Percentiles rank a stretch among this genome's conserved stretches.
These are phyloP conservation scores for Claviceps digitariae DNA, from an alignment of 2,329 filamentous ascomycete genomes.

Conservation along the genomic window DNA sequence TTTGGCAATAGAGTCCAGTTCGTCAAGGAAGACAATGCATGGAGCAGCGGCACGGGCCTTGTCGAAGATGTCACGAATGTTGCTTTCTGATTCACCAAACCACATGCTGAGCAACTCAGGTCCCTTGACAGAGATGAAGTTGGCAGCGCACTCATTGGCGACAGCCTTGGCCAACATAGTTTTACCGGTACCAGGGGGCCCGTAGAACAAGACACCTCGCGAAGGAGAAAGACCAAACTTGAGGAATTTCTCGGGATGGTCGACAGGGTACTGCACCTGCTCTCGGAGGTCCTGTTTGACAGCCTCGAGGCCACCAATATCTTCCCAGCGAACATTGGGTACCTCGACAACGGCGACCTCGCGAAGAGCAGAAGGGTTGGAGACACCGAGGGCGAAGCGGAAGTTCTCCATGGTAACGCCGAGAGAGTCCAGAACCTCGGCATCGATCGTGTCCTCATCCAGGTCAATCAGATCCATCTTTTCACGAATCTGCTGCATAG, in stretches of 20 bases:
- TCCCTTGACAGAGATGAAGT: constrained; percentile 99
- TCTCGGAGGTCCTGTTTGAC: constrained; percentile 99
- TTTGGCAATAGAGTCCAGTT: constrained; percentile 98
- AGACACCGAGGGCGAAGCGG: constrained; percentile 93
- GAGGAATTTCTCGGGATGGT: constrained; percentile 99
- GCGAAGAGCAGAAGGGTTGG: constrained; percentile 95
- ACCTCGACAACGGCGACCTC: constrained; percentile 99
- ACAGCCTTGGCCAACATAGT: constrained; percentile 98
- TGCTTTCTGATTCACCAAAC: constrained; percentile 99
- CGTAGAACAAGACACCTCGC: constrained; percentile 96
- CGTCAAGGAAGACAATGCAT: constrained; percentile 97
- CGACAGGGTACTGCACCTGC: constrained; percentile 96
- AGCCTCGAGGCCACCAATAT: constrained; percentile 93
- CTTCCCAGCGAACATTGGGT: constrained; percentile 98
- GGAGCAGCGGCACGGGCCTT: constrained; percentile 96
- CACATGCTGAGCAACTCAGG: constrained; percentile 98
- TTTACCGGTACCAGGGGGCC: constrained; percentile 99
- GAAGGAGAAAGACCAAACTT: constrained; percentile 98
- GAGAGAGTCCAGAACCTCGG: constrained; percentile 93
- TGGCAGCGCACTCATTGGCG: constrained; percentile 97
- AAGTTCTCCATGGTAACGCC: constrained; percentile 99
- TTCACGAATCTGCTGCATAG: constrained; percentile 99
- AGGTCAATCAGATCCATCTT: constrained; percentile 99
- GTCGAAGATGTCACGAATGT: constrained; percentile 99
- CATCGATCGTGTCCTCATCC: constrained; percentile 97